Evolutionary conservation across 2,329 filamentous ascomycete genomes (phyloP).

Genomic region (Ascosphaera aggregata): DNA sequence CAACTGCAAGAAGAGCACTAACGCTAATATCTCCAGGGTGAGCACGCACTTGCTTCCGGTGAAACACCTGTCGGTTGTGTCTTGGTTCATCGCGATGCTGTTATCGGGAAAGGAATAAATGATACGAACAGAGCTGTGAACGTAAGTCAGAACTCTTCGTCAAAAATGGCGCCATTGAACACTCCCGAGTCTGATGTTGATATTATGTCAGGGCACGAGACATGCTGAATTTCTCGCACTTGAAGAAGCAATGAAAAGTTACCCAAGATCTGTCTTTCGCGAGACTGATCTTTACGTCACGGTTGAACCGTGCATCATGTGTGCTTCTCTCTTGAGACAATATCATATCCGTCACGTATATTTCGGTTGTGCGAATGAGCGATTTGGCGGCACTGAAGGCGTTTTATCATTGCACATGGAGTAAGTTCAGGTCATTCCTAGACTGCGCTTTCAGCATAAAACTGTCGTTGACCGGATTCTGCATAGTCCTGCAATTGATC

Average conservation of each 20-base stretch:
- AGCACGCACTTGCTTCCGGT: conserved; percentile 59
- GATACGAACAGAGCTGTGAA: conserved; percentile 76
- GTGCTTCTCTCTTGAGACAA: conserved; percentile 75
- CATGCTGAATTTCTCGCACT: conserved; percentile 93
- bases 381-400: conserved; percentile 88
- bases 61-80: conserved; percentile 96
- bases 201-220: conserved; percentile 47
- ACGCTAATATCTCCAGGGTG: conserved; percentile 33
- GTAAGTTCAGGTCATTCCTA: conserved; percentile 17
- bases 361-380: conserved; percentile 88
- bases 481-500: conserved; percentile 48
- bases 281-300: conserved; percentile 81
- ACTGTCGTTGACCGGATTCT: not conserved
- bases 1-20: not conserved
- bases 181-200: not conserved
- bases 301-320: conserved; percentile 98
- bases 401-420: conserved; percentile 70
- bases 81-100: conserved; percentile 52
- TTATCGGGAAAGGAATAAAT: conserved; percentile 87
- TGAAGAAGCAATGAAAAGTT: conserved; percentile 35
- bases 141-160: too few relatives aligned
- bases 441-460: conserved; percentile 9
- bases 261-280: conserved; percentile 44
- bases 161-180: too few relatives aligned
- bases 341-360: conserved; percentile 74